Evolutionary conservation across 1,284 basidiomycete species (phyloP).

Genomic region (Agaricales sp.): DNA sequence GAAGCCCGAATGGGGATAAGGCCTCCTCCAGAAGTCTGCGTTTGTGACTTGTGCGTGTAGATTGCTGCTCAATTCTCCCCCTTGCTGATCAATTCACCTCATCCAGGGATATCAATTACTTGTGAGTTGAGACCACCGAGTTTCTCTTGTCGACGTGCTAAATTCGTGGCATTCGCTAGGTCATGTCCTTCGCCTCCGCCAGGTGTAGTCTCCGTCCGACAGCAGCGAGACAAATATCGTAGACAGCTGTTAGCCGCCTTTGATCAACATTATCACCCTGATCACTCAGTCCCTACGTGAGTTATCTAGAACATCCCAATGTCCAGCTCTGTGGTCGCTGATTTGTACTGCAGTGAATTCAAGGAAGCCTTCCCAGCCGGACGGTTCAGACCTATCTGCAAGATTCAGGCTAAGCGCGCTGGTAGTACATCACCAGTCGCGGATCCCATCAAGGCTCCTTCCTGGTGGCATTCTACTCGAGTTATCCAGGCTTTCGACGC

Average conservation of each 20-base stretch:
- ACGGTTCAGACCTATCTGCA: constrained; percentile 74
- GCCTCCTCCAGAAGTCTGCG: constrained; percentile 73
- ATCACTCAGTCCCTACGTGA: constrained; percentile 70
- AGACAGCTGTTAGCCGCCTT: constrained; percentile 71
- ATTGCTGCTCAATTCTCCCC: constrained; percentile 5
- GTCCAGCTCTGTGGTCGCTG: constrained; percentile 3
- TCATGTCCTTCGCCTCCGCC: constrained; percentile 72
- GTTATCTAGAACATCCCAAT: constrained; percentile 11
- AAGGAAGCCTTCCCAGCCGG: constrained; percentile 94
- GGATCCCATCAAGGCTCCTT: constrained; percentile 77
- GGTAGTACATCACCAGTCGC: constrained; percentile 73
- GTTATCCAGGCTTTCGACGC: constrained; percentile 86
- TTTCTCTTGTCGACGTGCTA: constrained; percentile 2
- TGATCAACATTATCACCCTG: constrained; percentile 76
- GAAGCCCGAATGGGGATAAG: constrained; percentile 76
- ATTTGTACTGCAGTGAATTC: constrained; percentile 65
- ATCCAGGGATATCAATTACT: constrained; percentile 79
- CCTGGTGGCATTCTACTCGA: constrained; percentile 88
- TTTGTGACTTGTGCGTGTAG: constrained; percentile 77
- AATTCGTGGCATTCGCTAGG: constrained; percentile 27
- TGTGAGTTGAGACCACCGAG: constrained; percentile 27
- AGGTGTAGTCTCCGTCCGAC: constrained; percentile 72
- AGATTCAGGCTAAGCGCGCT: constrained; percentile 73
- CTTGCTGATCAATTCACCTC: constrained; percentile 3
- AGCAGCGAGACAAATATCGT: constrained; percentile 78